A percentile compares a stretch with the other conserved stretches of the same genome.
Conservation (phyloP, 345 rosid species). For the Xanthoceras sorbifolium region DNA sequence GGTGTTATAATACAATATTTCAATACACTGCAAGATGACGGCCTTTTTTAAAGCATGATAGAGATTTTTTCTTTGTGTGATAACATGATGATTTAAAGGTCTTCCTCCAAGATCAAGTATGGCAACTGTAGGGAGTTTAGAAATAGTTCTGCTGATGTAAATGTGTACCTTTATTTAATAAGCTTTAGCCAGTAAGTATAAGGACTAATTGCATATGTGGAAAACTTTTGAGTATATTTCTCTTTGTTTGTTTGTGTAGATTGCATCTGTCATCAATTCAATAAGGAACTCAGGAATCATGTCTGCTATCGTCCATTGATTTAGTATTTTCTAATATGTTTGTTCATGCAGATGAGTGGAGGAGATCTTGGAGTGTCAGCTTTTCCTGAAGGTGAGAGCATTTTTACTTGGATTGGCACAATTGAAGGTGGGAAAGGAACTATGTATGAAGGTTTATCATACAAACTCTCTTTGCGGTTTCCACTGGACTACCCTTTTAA, state of each 20-base stretch:
- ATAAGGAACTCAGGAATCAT: not conserved
- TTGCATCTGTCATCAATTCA: not conserved
- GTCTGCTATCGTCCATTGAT: not conserved
- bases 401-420: slow-evolving; percentile 68
- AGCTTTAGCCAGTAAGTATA: not conserved
- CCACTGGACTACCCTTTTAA: slow-evolving; percentile 71
- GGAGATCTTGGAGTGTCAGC: slow-evolving; percentile 68
- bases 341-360: slow-evolving; percentile 51
- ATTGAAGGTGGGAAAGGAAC: slow-evolving; percentile 64
- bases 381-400: slow-evolving; percentile 68
- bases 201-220: too few species aligned
- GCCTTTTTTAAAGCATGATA: not conserved
- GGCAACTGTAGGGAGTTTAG: not conserved
- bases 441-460: slow-evolving; percentile 61
- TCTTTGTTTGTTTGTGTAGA: not conserved
- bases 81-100: not conserved
- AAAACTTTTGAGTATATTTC: not conserved
- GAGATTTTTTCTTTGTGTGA: not conserved
- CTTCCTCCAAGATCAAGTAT: not conserved
- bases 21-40: not conserved
- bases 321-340: not conserved
- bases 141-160: not conserved
- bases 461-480: slow-evolving; percentile 58
- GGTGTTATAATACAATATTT: too few species aligned
- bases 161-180: not conserved